Conservation (phyloP, 2,329 filamentous ascomycete genomes). For the Aspergillaceae sp. region DNA sequence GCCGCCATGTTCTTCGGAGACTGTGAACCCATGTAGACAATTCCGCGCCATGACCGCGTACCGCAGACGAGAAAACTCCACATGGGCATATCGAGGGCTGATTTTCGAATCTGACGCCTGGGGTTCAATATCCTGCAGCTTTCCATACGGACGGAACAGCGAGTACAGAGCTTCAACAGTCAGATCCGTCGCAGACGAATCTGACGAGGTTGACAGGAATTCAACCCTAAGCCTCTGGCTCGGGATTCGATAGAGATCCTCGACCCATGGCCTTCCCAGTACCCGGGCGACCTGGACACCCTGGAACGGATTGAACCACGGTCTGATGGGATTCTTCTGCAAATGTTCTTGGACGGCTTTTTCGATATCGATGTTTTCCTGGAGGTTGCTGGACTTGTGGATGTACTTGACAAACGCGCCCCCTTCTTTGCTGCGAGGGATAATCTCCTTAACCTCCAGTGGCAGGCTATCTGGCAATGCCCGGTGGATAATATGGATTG, state of each 20-base stretch:
- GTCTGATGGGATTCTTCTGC: slow-evolving; percentile 61
- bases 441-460: slow-evolving; percentile 67
- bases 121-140: slow-evolving; percentile 73
- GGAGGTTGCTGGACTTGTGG: slow-evolving; percentile 38
- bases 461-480: slow-evolving; percentile 55
- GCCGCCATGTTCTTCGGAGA: slow-evolving; percentile 60
- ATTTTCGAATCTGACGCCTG: slow-evolving; percentile 83
- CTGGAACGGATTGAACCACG: slow-evolving; percentile 82
- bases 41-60: slow-evolving; percentile 84
- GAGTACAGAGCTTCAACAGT: slow-evolving; percentile 81
- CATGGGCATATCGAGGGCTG: slow-evolving; percentile 65
- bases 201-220: slow-evolving; percentile 66
- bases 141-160: slow-evolving; percentile 82
- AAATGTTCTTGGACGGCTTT: slow-evolving; percentile 55
- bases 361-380: slow-evolving; percentile 48
- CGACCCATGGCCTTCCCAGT: slow-evolving; percentile 80
- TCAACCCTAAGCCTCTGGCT: slow-evolving; percentile 70
- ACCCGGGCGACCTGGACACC: slow-evolving; percentile 65
- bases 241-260: slow-evolving; percentile 79
- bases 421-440: slow-evolving; percentile 81
- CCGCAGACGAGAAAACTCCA: slow-evolving; percentile 66
- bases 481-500: slow-evolving; percentile 46
- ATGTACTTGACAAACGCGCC: slow-evolving; percentile 87
- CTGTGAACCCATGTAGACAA: slow-evolving; percentile 76
- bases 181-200: slow-evolving; percentile 64